phyloP scores from a whole-genome alignment of 208 protist species.

The Acanthamoeba royreba region DNA sequence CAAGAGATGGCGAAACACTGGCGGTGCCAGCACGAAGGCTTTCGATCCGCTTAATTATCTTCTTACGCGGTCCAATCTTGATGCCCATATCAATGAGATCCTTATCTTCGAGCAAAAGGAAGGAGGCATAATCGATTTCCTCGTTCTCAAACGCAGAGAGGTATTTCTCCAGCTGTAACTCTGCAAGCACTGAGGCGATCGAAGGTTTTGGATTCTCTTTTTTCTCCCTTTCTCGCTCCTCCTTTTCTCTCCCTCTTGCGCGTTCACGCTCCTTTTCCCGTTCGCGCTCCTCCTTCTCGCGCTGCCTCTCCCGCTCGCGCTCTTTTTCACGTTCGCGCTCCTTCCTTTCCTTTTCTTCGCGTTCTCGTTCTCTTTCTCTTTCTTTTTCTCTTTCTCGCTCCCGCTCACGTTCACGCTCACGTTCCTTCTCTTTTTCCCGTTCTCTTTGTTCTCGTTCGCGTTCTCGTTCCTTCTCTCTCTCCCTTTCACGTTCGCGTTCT shows the following conservation, averaged over 20 bases:
- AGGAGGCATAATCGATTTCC: background rate
- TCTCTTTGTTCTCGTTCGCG: too few species aligned
- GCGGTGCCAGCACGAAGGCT: background rate
- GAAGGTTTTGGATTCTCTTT: too few species aligned
- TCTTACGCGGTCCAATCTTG: background rate
- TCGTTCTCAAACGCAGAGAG: background rate
- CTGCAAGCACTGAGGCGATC: background rate
- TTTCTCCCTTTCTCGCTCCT: too few species aligned
- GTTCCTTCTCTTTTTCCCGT: background rate
- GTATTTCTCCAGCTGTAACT: background rate
- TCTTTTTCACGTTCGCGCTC: background rate
- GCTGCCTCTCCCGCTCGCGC: too few species aligned
- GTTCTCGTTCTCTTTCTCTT: background rate
- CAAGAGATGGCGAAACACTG: too few species aligned
- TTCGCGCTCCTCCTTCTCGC: background rate
- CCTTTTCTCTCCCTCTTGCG: background rate
- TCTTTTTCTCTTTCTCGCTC: background rate
- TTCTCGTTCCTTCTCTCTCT: background rate
- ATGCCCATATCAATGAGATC: background rate
- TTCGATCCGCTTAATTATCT: background rate
- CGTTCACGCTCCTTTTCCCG: background rate
- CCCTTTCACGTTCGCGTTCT: background rate
- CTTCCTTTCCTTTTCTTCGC: background rate
- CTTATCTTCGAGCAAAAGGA: background rate
- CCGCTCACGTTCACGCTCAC: too few species aligned